Evolutionary conservation across 2,329 filamentous ascomycete species (phyloP).

Genomic region (Pseudogymnoascus sp.): DNA sequence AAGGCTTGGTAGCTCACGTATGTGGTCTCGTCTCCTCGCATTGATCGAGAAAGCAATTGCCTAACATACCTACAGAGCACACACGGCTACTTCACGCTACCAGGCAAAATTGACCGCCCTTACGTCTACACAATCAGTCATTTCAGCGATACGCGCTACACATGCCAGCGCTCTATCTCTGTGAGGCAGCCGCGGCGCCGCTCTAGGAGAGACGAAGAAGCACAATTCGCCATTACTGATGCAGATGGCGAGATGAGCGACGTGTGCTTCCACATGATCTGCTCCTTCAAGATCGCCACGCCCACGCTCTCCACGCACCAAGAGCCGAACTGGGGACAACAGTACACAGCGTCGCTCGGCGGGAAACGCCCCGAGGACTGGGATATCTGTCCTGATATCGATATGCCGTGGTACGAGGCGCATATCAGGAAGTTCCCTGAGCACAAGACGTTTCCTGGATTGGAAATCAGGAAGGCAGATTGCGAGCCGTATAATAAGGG

Average conservation of each 20-base stretch:
- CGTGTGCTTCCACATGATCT: constrained; percentile 45
- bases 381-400: constrained; percentile 14
- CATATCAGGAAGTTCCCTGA: constrained; percentile 7
- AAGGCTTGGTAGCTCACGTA: constrained; percentile 37
- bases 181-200: constrained; percentile 41
- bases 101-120: constrained; percentile 42
- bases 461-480: constrained; percentile 46
- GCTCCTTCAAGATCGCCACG: constrained; percentile 41
- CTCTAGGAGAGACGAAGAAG: constrained; percentile 31
- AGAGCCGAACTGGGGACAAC: background rate
- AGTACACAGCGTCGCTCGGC: constrained; percentile 14
- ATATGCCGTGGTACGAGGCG: constrained; percentile 19
- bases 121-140: constrained; percentile 46
- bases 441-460: constrained; percentile 20
- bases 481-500: constrained; percentile 14
- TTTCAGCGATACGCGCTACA: constrained; percentile 40
- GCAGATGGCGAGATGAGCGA: constrained; percentile 30
- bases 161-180: constrained; percentile 44
- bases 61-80: constrained; percentile 27
- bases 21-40: constrained; percentile 18
- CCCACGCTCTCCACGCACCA: constrained; percentile 14
- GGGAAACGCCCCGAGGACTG: constrained; percentile 11
- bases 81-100: constrained; percentile 48
- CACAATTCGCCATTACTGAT: constrained; percentile 3
- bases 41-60: background rate